phyloP scores from a whole-genome alignment of 331 rosid genomes.

The Malus hybrid region DNA sequence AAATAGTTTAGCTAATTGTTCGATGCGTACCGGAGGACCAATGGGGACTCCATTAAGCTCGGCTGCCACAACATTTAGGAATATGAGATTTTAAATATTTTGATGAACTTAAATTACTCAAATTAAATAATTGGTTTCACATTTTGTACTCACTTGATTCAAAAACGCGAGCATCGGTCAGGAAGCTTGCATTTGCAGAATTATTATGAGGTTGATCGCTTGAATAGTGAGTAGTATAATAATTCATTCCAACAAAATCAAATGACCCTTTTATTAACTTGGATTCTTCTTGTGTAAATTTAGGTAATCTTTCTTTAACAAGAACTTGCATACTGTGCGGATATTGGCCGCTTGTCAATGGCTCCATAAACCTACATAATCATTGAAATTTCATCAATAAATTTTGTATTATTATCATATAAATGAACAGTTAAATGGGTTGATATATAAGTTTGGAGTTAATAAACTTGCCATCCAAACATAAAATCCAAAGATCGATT shows the following conservation, averaged over 20 bases:
- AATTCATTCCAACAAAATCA: conserved; percentile 25
- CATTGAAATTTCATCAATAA: background rate
- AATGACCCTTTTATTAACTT: conserved; percentile 1
- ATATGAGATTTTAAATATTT: background rate
- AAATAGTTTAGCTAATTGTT: background rate
- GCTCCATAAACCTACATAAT: conserved; percentile 20
- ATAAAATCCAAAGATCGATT: conserved; percentile 46
- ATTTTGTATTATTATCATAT: background rate
- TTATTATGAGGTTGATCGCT: background rate
- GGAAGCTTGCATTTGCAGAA: background rate
- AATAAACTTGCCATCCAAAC: conserved; percentile 48
- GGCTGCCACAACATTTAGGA: background rate
- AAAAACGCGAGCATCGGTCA: conserved; percentile 1
- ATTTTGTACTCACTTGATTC: background rate
- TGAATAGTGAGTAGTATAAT: conserved; percentile 24
- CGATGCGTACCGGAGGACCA: background rate
- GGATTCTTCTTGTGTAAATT: conserved; percentile 7
- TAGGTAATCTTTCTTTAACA: conserved; percentile 12
- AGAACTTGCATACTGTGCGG: conserved; percentile 14
- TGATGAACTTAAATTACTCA: background rate
- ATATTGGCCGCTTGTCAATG: conserved; percentile 17
- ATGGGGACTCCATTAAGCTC: background rate
- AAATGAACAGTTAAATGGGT: background rate
- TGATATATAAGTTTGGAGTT: background rate
- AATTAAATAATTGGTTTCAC: no score